Evolutionary conservation across 2,329 filamentous ascomycete species (phyloP), one percentile per base, ranked within the genome.

Genomic region (Cladosporium austrohemisphaericum): DNA sequence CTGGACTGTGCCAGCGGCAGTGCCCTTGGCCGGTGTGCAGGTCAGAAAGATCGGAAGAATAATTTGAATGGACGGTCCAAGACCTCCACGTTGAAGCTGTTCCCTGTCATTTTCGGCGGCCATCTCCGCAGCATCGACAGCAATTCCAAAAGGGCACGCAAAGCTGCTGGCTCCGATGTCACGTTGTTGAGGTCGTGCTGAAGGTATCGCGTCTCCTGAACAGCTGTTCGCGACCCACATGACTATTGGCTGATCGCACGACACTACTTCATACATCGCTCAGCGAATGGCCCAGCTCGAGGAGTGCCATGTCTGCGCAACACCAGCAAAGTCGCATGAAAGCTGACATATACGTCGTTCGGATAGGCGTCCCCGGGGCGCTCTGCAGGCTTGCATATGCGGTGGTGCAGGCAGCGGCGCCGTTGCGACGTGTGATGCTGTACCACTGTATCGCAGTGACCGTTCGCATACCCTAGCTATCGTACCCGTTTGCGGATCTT

Each of bases 161-260:
- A 26, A 26, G 11, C 11, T 26, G 25, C 11, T 26, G 25, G 11
- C 25, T 26, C 11, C 25, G 25, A 26, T 26, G 25, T 26, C 25
- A 26, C 25, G 25, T 26, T 26, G 25, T 11, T n/a, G n/a, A n/a
- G n/a, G n/a, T n/a, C n/a, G n/a, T n/a, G n/a, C n/a, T n/a, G n/a
- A n/a, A n/a, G n/a, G n/a, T n/a, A n/a, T n/a, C 29, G 11, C 16
- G 8, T 36, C 33, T 36, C 33, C 33, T 22, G 16, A 47, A 38
- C 22, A 29, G 9, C 25, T 33, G 44, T 38, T 47, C 33, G 18
- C 18, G 44, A 16, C 44, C 44, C 44, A 38, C 44, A 18, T 14
- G 11, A 29, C 44, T 38, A 47, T 47, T n/a, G 44, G 38, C 31
- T 36, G 43, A 46, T 37, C 43, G 20, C 43, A 46, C 43, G 31